These are phyloP conservation scores for Porodaedalea pini DNA, from an alignment of 1,284 basidiomycete genomes.

Conservation along the genomic window DNA sequence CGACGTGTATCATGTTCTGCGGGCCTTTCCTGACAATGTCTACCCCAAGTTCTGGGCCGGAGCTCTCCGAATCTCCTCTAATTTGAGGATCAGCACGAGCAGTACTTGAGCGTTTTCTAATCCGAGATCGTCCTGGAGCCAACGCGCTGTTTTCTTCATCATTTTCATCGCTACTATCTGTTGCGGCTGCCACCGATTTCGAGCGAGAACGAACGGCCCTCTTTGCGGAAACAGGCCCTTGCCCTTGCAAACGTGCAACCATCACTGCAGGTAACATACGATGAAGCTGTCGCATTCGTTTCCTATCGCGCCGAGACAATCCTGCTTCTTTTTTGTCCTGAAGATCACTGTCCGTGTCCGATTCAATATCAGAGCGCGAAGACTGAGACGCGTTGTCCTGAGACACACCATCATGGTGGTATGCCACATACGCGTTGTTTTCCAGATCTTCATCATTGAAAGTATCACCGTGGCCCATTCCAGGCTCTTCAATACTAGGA, in stretches of 20 bases:
- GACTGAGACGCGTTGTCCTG: background rate
- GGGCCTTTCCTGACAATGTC: background rate
- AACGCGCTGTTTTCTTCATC: constrained; percentile 23
- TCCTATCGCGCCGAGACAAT: constrained; percentile 20
- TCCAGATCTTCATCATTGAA: background rate
- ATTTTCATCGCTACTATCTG: background rate
- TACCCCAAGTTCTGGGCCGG: constrained; percentile 32
- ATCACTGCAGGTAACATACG: constrained; percentile 46
- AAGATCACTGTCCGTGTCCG: background rate
- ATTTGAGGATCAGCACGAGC: constrained; percentile 30
- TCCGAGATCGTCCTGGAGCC: constrained; percentile 45
- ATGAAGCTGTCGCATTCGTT: constrained; percentile 33
- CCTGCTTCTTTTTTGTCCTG: constrained; percentile 19
- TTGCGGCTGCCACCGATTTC: constrained; percentile 21
- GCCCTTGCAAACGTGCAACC: constrained; percentile 31
- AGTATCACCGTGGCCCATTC: too few relatives aligned
- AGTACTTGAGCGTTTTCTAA: constrained; percentile 31
- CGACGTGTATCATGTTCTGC: background rate
- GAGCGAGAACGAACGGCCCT: constrained; percentile 7
- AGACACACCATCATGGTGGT: background rate
- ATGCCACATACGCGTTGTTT: too few relatives aligned
- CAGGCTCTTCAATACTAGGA: too few relatives aligned
- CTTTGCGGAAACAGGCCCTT: constrained; percentile 6
- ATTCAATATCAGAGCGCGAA: background rate
- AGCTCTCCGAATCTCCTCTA: constrained; percentile 49